These are phyloP conservation scores for Tetracentron sinense DNA, from an alignment of 164 flowering plant genomes.

Conservation along the genomic window DNA sequence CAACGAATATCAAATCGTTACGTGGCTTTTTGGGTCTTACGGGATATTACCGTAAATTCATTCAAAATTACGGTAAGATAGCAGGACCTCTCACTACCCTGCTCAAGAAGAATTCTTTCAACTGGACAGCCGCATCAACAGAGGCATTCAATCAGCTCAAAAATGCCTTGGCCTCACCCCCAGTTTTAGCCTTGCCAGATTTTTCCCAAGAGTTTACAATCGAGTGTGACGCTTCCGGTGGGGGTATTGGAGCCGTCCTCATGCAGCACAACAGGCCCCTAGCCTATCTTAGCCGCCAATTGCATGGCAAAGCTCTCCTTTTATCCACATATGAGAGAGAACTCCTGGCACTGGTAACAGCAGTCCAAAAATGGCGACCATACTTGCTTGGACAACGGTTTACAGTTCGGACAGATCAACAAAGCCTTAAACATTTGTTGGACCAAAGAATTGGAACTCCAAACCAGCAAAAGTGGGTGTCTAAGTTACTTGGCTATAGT, in stretches of 20 bases:
- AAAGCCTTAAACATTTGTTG: neutral
- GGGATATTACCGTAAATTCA: too few relatives aligned
- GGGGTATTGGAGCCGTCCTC: neutral
- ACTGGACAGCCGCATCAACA: too few relatives aligned
- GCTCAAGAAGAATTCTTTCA: too few relatives aligned
- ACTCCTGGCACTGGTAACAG: neutral
- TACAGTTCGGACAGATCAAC: neutral
- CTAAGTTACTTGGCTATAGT: neutral
- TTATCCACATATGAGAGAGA: neutral
- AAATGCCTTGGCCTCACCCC: neutral
- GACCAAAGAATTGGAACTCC: neutral
- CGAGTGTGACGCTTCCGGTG: neutral
- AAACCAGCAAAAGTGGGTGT: neutral
- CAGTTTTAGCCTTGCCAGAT: neutral
- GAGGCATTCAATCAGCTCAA: neutral
- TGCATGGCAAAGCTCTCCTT: neutral
- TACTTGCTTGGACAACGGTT: neutral
- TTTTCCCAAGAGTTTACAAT: neutral
- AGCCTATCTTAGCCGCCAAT: neutral
- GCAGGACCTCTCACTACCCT: too few relatives aligned
- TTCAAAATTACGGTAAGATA: too few relatives aligned
- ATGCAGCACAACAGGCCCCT: neutral
- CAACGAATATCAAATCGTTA: too few relatives aligned
- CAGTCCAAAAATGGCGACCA: neutral
- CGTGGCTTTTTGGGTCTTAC: too few relatives aligned